Evolutionary conservation across 2,329 filamentous ascomycete genomes (phyloP), one percentile per base, ranked within the genome.

Genomic region (Trichoderma guizhouense): DNA sequence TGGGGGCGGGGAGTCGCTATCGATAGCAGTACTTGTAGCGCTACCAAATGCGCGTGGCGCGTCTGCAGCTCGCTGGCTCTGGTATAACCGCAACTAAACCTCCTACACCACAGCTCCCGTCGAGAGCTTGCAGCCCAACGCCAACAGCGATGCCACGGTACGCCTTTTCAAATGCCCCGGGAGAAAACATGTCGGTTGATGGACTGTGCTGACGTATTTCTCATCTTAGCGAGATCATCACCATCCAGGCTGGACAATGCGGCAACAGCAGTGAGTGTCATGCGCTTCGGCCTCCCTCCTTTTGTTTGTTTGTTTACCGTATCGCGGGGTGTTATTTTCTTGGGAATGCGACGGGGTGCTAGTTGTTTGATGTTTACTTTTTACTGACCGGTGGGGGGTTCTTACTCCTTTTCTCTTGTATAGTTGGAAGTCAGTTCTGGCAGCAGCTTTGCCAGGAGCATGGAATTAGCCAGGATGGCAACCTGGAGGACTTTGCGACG

Each of bases 341-440:
- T 11, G 28, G 7, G 0, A 18, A 39, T 18, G 7, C 15, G 7
- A 18, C 15, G 15, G 15, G 7, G 36, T n/a, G 28, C 7, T 30
- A 12, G 18, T 32, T 32, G 11, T 58, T 58, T 21, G 26, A 30
- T 30, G 21, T 12, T 43, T n/a, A 12, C 11, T 43, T 51, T n/a
- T n/a, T 32, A 28, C 61, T 64, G 21, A 64, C 28, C 1, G 8
- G 12, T 32, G 43, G 24, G 39, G n/a, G 47, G 28, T 24, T 75
- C 74, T 73, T 5, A n/a, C 51, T 60, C 72, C 72, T 43, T 34
- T 61, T 32, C 63, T 36, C 62, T 26, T 39, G 21, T 57, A 15
- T 75, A 97, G 94, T 98, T 82, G 96, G 96, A 73, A 95, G 93
- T 79, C 94, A 98, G 81, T 99, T 99, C 84, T 99, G 96, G 96